Base-by-base conservation (phyloP, 176 grass and related monocot genomes). In the Bromus sterilis region DNA sequence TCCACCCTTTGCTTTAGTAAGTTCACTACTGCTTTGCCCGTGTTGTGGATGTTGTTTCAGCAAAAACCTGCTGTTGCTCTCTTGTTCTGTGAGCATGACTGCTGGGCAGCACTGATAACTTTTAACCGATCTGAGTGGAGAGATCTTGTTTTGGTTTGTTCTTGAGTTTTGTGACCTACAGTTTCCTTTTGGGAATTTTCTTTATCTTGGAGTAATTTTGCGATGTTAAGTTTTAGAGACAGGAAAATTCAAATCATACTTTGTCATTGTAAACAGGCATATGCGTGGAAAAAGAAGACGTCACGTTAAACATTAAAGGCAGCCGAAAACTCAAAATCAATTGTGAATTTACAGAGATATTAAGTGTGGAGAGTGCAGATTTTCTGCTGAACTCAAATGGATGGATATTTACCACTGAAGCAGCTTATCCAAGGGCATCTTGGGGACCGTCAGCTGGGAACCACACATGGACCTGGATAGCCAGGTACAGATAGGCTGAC, bases 391-490 rank as follows among this genome's bases (percentile, higher is more conserved):
- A 81, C 53, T 63, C 65, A 80, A 39, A 76, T 26, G 76, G 23
- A 25, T 23, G 33, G 70, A 84, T 85, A 85, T 80, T 77, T 80
- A 71, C 66, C 51, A 80, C 46, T 63, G 39, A 66, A 79, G 20
- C 76, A 85, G 71, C 82, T 81, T 89, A 85, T 85, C 70, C 82
- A 81, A 71, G 20, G 63, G 82, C 26, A 25, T 81, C 25, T 44
- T 71, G 82, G 82, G 87, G 82, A 84, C 87, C 87, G 21, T 68
- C 66, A 28, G 33, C 80, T 85, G 62, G 63, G 26, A 76, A 53
- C 87, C 87, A 81, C 87, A 85, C 77, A 81, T 89, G 71, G 44
- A 80, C 77, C 75, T 89, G 71, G 43, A 81, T 61, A 81, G 40
- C 61, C 32, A 70, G 71, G 39, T 34, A 53, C 11, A 56, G 87